These are phyloP conservation scores for Rhodosorus marinus DNA, from an alignment of 23 red algal genomes.

Conservation along the genomic window DNA sequence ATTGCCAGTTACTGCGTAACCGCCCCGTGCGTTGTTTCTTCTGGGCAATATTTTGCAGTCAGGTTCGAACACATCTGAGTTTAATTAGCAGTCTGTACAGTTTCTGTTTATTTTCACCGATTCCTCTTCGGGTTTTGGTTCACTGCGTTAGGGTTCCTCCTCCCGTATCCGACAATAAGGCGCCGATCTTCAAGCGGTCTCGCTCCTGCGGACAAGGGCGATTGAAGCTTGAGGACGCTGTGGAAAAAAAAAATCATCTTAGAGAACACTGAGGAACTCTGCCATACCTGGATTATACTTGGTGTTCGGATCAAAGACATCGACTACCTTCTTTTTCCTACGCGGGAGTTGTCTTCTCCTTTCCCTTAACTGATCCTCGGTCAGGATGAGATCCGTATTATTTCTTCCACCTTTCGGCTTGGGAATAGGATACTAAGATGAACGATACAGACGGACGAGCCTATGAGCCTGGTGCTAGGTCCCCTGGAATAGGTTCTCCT, in stretches of 20 bases:
- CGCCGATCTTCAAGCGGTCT: constrained; percentile 14
- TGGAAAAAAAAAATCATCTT: no score
- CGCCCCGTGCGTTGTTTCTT: no score
- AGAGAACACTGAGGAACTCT: no score
- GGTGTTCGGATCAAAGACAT: constrained; percentile 39
- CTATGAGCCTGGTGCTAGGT: no score
- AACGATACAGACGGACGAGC: no score
- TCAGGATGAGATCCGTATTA: constrained; percentile 54
- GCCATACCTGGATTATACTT: constrained; percentile 64
- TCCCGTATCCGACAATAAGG: constrained; percentile 54
- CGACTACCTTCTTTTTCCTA: constrained; percentile 15
- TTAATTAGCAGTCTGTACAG: not conserved
- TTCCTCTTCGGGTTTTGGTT: not conserved
- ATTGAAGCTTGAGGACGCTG: no score
- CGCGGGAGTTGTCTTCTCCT: constrained; percentile 12
- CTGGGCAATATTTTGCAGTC: no score
- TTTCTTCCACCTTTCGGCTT: constrained; percentile 54
- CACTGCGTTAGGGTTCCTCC: constrained; percentile 39
- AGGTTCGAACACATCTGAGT: no score
- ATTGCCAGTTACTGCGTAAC: no score
- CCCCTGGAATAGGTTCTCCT: no score
- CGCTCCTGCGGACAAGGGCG: no score
- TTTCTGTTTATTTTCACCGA: constrained; percentile 5
- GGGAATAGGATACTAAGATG: constrained; percentile 82
- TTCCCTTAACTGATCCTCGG: constrained; percentile 46